A percentile compares a stretch with the other conserved stretches of the same genome.
Evolutionary conservation across 1,284 basidiomycete species (phyloP).

Genomic region (Melampsora abietis-canadensis): DNA sequence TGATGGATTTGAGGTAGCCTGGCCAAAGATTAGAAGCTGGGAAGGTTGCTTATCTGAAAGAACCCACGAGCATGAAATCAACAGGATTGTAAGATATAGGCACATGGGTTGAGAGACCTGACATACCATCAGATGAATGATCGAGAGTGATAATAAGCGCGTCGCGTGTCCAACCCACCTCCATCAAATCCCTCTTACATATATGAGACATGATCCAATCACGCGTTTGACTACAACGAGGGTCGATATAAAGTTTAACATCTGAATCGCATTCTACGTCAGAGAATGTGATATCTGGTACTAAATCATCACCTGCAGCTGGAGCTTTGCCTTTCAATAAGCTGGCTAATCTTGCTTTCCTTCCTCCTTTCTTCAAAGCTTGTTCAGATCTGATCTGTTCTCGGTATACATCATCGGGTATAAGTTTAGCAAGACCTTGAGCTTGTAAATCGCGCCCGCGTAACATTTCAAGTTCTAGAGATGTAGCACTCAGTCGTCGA

Average conservation of each 20-base stretch:
- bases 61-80: not conserved
- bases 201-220: constrained; percentile 39
- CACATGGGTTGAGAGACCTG: not conserved
- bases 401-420: not conserved
- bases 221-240: constrained; percentile 39
- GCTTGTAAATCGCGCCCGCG: constrained; percentile 37
- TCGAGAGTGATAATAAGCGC: constrained; percentile 31
- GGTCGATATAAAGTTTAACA: constrained; percentile 36
- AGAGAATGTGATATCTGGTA: constrained; percentile 18
- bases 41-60: constrained; percentile 15
- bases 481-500: constrained; percentile 14
- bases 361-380: constrained; percentile 1
- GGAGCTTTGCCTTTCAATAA: constrained; percentile 37
- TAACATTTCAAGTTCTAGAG: constrained; percentile 41
- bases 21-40: constrained; percentile 32
- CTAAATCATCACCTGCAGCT: constrained; percentile 2
- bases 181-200: constrained; percentile 20
- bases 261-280: constrained; percentile 36
- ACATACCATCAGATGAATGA: constrained; percentile 32
- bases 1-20: constrained; percentile 17
- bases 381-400: not conserved
- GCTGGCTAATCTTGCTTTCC: constrained; percentile 28
- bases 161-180: constrained; percentile 19
- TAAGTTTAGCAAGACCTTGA: constrained; percentile 1
- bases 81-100: not conserved